Evolutionary conservation across 2,329 filamentous ascomycete genomes (phyloP), one percentile per base, ranked within the genome.

Genomic region (Didymella segeticola): DNA sequence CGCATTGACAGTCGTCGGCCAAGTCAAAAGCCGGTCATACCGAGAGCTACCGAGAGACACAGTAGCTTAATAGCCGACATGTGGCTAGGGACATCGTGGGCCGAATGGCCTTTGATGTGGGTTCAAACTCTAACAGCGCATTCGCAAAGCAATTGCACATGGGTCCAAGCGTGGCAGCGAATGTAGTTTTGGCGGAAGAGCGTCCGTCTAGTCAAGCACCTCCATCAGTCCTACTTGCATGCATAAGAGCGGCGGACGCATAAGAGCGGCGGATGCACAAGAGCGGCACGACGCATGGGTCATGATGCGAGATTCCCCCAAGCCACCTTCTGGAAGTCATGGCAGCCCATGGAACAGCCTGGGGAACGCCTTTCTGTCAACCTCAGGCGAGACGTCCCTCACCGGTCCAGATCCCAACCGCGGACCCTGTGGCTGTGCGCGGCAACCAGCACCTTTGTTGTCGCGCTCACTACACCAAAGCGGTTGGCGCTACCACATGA

Each of bases 291-390:
- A 22, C 30, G 45, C 36, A 14, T 39, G 39, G 23, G 33, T 46
- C 26, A 11, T 22, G 22, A 26, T 38, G 11, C 33, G 27, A 39
- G 20, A 11, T 8, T 20, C n/a, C 17, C 31, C 25, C 27, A 31
- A 38, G n/a, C 19, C 5, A 12, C 22, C 42, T 46, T 41, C 27
- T 36, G n/a, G 31, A 33, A 43, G 19, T 26, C 31, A 15, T 27
- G 15, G 17, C 50, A 19, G 43, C 38, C 38, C 33, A 17, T 15
- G 26, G 47, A 39, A 39, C 11, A 26, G 36, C 42, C 36, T 52
- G 33, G 39, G 38, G 38, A 33, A 47, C 26, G 51, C 45, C 39
- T 34, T 30, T n/a, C 38, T 25, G 45, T 54, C 51, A 54, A 49
- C 51, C 51, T 54, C 34, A 37, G 27, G 39, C 34, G 22, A 48